A percentile compares a stretch with the other conserved stretches of the same genome.
These are phyloP conservation scores for Fagus sylvatica DNA, from an alignment of 306 rosid species.

Conservation along the genomic window DNA sequence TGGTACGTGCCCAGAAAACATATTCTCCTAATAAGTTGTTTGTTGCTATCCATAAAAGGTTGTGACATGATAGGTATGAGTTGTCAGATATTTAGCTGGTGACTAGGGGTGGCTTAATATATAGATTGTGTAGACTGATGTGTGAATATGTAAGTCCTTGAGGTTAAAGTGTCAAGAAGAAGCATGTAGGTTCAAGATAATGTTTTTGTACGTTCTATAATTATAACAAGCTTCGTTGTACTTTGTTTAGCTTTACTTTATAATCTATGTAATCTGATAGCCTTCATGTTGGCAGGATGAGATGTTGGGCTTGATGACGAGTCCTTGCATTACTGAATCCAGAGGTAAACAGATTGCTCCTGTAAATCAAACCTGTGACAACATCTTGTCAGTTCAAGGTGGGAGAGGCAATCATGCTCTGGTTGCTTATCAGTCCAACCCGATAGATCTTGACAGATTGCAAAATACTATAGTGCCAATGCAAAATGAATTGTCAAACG, in stretches of 20 bases:
- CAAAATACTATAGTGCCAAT: conserved; percentile 43
- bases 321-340: conserved; percentile 28
- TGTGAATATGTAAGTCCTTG: no score
- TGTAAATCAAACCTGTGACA: conserved; percentile 29
- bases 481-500: conserved; percentile 44
- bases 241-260: conserved; percentile 25
- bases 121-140: no score
- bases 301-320: conserved; percentile 33
- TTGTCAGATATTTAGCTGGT: no score
- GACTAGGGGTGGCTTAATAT: no score
- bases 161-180: no score
- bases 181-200: no score
- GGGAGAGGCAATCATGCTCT: conserved; percentile 15
- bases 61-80: no score
- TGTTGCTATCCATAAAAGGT: no score
- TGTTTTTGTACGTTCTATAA: neutral
- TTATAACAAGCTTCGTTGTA: neutral
- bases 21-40: no score
- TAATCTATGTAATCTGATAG: conserved; percentile 25
- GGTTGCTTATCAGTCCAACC: conserved; percentile 30
- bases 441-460: conserved; percentile 33
- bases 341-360: conserved; percentile 31
- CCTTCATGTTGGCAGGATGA: conserved; percentile 44
- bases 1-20: no score
- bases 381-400: conserved; percentile 34